These are phyloP conservation scores for Globisporangium spinosum DNA, from an alignment of 352 stramenopile genomes.

Conservation along the genomic window DNA sequence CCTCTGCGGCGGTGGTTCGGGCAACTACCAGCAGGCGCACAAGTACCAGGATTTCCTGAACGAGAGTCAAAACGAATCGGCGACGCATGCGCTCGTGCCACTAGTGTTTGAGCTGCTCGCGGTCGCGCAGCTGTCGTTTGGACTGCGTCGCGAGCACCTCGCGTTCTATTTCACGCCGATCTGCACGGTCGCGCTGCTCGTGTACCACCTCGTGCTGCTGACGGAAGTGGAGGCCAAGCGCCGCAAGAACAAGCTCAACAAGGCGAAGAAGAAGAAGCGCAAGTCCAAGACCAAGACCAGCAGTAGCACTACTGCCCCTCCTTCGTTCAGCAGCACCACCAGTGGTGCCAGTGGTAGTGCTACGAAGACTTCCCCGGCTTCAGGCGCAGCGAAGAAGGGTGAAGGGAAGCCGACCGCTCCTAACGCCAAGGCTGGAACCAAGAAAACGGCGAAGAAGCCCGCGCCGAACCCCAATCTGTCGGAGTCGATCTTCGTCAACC, in stretches of 20 bases:
- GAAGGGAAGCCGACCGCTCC: not conserved
- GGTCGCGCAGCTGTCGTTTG: conserved; percentile 37
- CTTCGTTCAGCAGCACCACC: not conserved
- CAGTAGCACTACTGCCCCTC: conserved; percentile 6
- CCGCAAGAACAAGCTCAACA: conserved; percentile 50
- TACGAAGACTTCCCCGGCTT: not conserved
- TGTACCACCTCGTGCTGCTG: conserved; percentile 51
- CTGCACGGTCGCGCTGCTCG: conserved; percentile 39
- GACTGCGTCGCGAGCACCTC: conserved; percentile 44
- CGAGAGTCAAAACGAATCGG: conserved; percentile 48
- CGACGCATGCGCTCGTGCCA: conserved; percentile 55
- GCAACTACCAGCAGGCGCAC: conserved; percentile 68
- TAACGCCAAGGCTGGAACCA: conserved; percentile 1
- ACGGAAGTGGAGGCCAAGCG: conserved; percentile 50
- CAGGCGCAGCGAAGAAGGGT: not conserved
- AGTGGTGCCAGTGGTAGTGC: not conserved
- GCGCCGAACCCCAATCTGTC: conserved; percentile 16
- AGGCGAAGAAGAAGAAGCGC: conserved; percentile 62
- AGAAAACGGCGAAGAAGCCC: conserved; percentile 31
- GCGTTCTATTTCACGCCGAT: conserved; percentile 47
- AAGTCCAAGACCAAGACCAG: conserved; percentile 28
- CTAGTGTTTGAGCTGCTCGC: conserved; percentile 48
- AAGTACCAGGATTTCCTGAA: conserved; percentile 75
- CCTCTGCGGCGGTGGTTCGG: conserved; percentile 70
- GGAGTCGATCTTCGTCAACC: conserved; percentile 22